Evolutionary conservation across 495 filamentous ascomycete species (phyloP).

Genomic region (Penicillium ucsense): DNA sequence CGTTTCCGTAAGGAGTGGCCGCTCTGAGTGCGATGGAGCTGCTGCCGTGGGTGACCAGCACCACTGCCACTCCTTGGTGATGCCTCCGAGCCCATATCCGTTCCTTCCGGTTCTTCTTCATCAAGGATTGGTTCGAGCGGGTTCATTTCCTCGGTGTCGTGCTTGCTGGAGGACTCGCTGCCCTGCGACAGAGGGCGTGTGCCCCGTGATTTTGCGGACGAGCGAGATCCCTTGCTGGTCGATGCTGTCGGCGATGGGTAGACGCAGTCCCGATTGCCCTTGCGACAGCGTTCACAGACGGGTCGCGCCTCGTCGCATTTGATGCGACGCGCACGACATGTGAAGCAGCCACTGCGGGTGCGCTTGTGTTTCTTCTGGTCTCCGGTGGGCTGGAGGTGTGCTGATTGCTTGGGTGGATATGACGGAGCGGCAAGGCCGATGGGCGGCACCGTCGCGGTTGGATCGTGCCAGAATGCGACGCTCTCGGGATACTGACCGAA

Average conservation of each 20-base stretch:
- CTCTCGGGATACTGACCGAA: conserved; percentile 35
- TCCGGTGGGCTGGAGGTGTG: conserved; percentile 20
- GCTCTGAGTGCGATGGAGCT: conserved; percentile 23
- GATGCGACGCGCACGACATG: conserved; percentile 78
- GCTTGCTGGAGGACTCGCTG: conserved; percentile 41
- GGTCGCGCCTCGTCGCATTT: conserved; percentile 90
- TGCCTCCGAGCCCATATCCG: conserved; percentile 17
- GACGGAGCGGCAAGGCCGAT: conserved; percentile 15
- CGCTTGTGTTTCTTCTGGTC: conserved; percentile 91
- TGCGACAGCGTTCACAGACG: conserved; percentile 79
- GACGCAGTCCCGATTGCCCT: conserved; percentile 73
- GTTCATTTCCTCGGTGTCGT: conserved; percentile 33
- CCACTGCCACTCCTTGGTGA: conserved; percentile 19
- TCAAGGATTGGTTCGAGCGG: conserved; percentile 55
- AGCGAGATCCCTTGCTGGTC: conserved; percentile 23
- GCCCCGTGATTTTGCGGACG: conserved; percentile 34
- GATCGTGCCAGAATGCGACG: conserved; percentile 36
- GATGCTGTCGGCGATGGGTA: conserved; percentile 62
- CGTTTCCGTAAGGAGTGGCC: conserved; percentile 32
- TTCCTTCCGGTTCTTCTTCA: conserved; percentile 37
- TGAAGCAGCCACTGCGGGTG: conserved; percentile 90
- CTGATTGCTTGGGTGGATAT: conserved; percentile 22
- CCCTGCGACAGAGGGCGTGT: conserved; percentile 35
- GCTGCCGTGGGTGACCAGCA: conserved; percentile 13
- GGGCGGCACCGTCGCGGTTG: conserved; percentile 14